Base-by-base conservation (phyloP, 1,284 basidiomycete genomes). In the Omphalotus olearius region DNA sequence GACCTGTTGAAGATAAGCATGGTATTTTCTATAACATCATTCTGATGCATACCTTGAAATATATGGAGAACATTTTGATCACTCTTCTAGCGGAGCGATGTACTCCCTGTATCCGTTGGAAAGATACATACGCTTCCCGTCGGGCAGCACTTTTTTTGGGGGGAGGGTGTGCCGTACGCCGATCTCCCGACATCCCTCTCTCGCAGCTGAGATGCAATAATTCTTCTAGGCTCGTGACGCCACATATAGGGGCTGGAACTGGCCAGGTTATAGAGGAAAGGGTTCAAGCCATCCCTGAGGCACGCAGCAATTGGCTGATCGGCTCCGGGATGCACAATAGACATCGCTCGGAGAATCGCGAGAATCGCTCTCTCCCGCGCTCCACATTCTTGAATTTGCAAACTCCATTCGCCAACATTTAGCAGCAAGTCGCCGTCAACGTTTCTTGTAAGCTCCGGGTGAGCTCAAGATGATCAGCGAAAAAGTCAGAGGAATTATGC, bases 1-100 rank as follows among this genome's bases (percentile, higher is more conserved):
- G 68, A 66, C 3, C 47, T 80, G 18, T 52, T 73, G 4, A 64
- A 71, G 56, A 75, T 77, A 53, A 45, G 26, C 1, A 17, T 6
- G 33, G n/a, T 17, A n/a, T 16, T 16, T 39, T 6, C 30, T 20
- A 38, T 4, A 13, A 23, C n/a, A 47, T 50, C 48, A 36, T 35
- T 14, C 35, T 43, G 18, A 23, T 10, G 25, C 18, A 18, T 45
- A 16, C 26, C n/a, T 20, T 14, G 2, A 18, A 2, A n/a, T n/a
- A n/a, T n/a, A n/a, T 41, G 7, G 11, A 55, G 50, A 48, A 47
- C 23, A 48, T 55, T n/a, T n/a, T 11, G 40, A 55, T 26, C 42
- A 49, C 6, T 37, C 54, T 7, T 45, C 41, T 5, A 45, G 50
- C n/a, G 51, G 49, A 50, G 45, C 49, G 18, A 55, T 55, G 10